phyloP scores from a whole-genome alignment of 805 yeast genomes.

The Teunomyces aglyptinius region DNA sequence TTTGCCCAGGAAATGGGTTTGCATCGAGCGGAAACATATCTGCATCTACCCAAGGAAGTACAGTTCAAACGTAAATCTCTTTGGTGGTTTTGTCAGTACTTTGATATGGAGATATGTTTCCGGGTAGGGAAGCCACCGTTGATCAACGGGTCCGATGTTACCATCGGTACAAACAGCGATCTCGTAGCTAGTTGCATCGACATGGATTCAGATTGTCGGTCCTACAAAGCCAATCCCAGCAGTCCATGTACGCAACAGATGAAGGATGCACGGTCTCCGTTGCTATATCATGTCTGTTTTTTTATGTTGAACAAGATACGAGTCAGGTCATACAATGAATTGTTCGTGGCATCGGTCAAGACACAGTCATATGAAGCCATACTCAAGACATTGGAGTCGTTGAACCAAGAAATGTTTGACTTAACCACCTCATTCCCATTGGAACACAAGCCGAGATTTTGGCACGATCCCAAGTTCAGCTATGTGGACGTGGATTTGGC shows the following conservation, averaged over 20 bases:
- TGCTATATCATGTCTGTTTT: constrained; percentile 6
- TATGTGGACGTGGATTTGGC: not conserved
- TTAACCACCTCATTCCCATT: constrained; percentile 19
- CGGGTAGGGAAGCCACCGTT: constrained; percentile 41
- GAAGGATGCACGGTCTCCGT: not conserved
- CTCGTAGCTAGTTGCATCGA: not conserved
- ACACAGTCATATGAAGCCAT: constrained; percentile 18
- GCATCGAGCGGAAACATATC: constrained; percentile 33
- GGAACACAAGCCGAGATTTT: constrained; percentile 28
- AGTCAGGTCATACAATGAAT: constrained; percentile 25
- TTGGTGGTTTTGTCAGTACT: constrained; percentile 39
- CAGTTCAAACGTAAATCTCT: constrained; percentile 22
- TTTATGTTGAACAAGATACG: constrained; percentile 26
- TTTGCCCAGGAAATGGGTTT: constrained; percentile 43
- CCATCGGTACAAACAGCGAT: constrained; percentile 25
- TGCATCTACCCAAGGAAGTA: constrained; percentile 19
- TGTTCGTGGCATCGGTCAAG: constrained; percentile 32
- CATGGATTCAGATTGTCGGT: not conserved
- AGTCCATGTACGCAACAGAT: not conserved
- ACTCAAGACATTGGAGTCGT: constrained; percentile 18
- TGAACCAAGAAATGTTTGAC: constrained; percentile 30
- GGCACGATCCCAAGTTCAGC: constrained; percentile 31
- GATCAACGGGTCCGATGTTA: constrained; percentile 31
- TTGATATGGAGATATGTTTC: constrained; percentile 38
- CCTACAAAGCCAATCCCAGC: not conserved